Percentiles rank a stretch among this genome's conserved stretches.
Conservation (phyloP, 2,329 filamentous ascomycete species). For the Diaporthe ilicicola region DNA sequence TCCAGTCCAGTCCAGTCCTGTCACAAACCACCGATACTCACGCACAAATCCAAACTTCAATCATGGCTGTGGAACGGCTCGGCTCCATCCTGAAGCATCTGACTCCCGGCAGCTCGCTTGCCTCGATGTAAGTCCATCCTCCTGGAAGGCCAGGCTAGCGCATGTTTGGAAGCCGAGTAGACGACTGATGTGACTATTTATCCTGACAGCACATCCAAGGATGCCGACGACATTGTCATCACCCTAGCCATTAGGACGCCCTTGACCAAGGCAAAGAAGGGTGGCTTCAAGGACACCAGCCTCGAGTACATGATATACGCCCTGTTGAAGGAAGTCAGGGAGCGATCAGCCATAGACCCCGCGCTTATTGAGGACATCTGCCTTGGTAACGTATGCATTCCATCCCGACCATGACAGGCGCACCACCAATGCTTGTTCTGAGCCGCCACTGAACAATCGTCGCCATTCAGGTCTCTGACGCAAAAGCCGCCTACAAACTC, state of each 20-base stretch:
- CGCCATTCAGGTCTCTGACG: conserved; percentile 73
- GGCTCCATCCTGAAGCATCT: conserved; percentile 89
- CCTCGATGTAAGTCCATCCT: conserved; percentile 73
- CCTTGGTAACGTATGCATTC: conserved; percentile 77
- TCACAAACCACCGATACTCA: neutral
- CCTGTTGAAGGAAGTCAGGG: conserved; percentile 78
- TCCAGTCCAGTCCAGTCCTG: too few species aligned
- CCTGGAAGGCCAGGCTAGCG: neutral
- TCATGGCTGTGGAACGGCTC: conserved; percentile 85
- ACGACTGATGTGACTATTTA: conserved; percentile 38
- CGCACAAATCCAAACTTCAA: conserved; percentile 39
- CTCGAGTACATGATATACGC: conserved; percentile 89
- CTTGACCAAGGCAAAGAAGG: conserved; percentile 87
- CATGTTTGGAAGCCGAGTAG: neutral
- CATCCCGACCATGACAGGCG: neutral
- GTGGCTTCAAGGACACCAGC: conserved; percentile 92
- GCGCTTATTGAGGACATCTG: conserved; percentile 88
- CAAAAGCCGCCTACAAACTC: conserved; percentile 88
- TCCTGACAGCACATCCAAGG: conserved; percentile 79
- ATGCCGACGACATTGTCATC: conserved; percentile 95
- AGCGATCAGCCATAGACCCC: conserved; percentile 81
- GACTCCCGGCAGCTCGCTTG: conserved; percentile 75
- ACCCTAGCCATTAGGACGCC: conserved; percentile 91
- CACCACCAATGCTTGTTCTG: neutral
- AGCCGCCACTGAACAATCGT: neutral